These are phyloP conservation scores for Coleophoma cylindrospora DNA, from an alignment of 2,329 filamentous ascomycete species.

Conservation along the genomic window DNA sequence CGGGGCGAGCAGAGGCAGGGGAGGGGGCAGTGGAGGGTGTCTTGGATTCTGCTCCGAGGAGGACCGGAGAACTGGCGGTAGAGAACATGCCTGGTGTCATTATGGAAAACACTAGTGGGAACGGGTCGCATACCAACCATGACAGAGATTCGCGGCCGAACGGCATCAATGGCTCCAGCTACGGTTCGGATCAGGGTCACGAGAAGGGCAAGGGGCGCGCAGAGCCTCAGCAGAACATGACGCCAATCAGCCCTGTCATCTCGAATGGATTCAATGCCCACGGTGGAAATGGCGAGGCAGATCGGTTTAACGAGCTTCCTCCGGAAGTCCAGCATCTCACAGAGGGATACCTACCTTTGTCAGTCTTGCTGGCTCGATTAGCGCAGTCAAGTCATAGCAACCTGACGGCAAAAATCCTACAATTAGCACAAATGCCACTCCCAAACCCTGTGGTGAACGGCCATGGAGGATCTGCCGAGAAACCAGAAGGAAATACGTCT, in stretches of 20 bases:
- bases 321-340: conserved; percentile 67
- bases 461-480: conserved; percentile 34
- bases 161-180: conserved; percentile 35
- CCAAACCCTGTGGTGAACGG: conserved; percentile 48
- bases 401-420: conserved; percentile 63
- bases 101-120: conserved; percentile 50
- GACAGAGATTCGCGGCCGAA: conserved; percentile 43
- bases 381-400: conserved; percentile 80
- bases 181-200: conserved; percentile 30
- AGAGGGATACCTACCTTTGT: conserved; percentile 70
- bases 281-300: conserved; percentile 14
- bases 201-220: conserved; percentile 21
- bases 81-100: conserved; percentile 47
- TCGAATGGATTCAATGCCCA: conserved; percentile 22
- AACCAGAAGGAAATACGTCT: conserved; percentile 48
- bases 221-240: conserved; percentile 22
- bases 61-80: conserved; percentile 12
- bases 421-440: conserved; percentile 64
- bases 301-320: conserved; percentile 52
- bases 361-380: conserved; percentile 69
- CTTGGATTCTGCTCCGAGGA: conserved; percentile 18
- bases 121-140: conserved; percentile 49
- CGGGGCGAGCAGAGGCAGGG: conserved; percentile 16
- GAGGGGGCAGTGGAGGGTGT: conserved; percentile 21
- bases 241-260: conserved; percentile 19